Evolutionary conservation across 306 rosid genomes (phyloP).

Genomic region (Purshia tridentata): DNA sequence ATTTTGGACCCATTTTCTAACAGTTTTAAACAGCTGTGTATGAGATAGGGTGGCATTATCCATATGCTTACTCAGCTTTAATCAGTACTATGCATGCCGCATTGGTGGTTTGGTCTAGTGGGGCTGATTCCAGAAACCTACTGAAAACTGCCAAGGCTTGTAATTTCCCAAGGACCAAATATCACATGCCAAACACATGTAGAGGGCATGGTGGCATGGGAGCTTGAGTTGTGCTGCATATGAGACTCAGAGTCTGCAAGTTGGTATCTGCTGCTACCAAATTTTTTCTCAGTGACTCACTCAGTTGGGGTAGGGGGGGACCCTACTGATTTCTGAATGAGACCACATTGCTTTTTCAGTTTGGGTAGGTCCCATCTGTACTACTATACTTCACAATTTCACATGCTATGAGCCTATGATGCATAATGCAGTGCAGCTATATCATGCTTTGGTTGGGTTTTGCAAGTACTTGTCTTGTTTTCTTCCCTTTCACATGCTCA

Average conservation of each 20-base stretch:
- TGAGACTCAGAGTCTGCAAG: background rate
- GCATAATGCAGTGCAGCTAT: background rate
- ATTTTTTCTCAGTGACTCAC: background rate
- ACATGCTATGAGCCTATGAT: too few species aligned
- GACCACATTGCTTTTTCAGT: background rate
- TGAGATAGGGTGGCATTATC: background rate
- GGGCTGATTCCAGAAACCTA: too few species aligned
- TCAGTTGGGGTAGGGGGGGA: too few species aligned
- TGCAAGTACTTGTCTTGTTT: background rate
- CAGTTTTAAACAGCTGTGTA: too few species aligned
- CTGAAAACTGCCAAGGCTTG: background rate
- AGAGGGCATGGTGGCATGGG: background rate
- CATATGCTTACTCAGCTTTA: background rate
- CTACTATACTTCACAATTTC: background rate
- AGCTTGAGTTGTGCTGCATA: background rate
- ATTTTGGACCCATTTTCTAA: too few species aligned
- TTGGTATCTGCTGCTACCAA: background rate
- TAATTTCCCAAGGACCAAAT: background rate
- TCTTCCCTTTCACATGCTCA: slow-evolving; percentile 1
- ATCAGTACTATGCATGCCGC: background rate
- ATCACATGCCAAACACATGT: background rate
- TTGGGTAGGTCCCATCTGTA: background rate
- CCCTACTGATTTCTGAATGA: background rate
- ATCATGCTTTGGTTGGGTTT: background rate
- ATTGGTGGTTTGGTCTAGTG: background rate